Conservation (phyloP, 2,329 filamentous ascomycete species). For the Xylariaceae sp. region DNA sequence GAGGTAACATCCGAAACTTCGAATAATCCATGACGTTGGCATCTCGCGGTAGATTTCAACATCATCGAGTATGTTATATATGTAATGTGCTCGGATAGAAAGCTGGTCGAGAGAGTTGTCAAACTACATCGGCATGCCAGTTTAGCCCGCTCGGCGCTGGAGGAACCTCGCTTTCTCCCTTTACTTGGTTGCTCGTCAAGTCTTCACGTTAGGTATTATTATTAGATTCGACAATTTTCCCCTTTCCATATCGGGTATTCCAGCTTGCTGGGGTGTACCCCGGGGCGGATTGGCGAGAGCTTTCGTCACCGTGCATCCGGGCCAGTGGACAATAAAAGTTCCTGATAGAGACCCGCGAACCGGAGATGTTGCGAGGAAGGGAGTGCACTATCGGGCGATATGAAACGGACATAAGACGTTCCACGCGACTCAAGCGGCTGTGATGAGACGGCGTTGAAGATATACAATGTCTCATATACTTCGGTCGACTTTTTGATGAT, state of each 20-base stretch:
- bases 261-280: background rate
- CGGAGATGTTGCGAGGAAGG: slow-evolving; percentile 1
- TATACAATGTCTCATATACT: background rate
- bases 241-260: slow-evolving; percentile 24
- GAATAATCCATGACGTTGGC: too few relatives aligned
- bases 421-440: slow-evolving; percentile 3
- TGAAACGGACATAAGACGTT: slow-evolving; percentile 10
- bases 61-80: too few relatives aligned
- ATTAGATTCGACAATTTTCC: background rate
- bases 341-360: background rate
- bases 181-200: too few relatives aligned
- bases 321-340: background rate
- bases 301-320: slow-evolving; percentile 29
- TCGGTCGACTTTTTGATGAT: background rate
- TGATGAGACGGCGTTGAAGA: background rate
- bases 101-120: too few relatives aligned
- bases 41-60: too few relatives aligned
- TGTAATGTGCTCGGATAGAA: too few relatives aligned
- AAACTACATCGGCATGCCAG: too few relatives aligned
- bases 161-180: too few relatives aligned
- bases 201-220: too few relatives aligned
- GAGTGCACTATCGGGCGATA: slow-evolving; percentile 8
- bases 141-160: too few relatives aligned
- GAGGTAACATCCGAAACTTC: too few relatives aligned
- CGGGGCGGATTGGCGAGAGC: slow-evolving; percentile 9